Base-by-base conservation (phyloP, 331 rosid species). In the Pyrus hybrid region DNA sequence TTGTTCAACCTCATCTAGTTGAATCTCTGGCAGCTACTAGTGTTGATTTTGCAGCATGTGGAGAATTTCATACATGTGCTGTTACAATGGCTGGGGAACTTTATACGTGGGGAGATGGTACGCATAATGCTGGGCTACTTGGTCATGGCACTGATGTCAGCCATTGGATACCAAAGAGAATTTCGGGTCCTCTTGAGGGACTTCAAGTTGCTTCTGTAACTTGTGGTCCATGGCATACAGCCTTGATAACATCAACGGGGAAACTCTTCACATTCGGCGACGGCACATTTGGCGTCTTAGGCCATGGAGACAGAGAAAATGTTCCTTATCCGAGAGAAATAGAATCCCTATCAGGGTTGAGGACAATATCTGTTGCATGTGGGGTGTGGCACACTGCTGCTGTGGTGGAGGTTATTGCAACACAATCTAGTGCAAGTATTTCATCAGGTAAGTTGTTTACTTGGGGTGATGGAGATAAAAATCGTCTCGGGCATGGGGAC, bases 341-440 rank as follows among this genome's bases (percentile, higher is more conserved):
- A 23, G 99, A 91, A 58, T 94, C 99, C 43, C 83, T 94, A 25
- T 83, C 88, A 35, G 99, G 97, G 54, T 77, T 94, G 86, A 90
- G 91, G 85, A 92, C 97, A 16, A 84, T 90, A 80, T 88, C 99
- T 66, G 96, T 90, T 82, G 96, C 99, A 78, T 94, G 99, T 86
- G 99, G 99, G 78, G 99, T 94, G 76, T 94, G 99, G 97, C 99
- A 94, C 77, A 94, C 99, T 79, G 97, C 99, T 78, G 99, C 97
- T 64, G 91, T 90, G 43, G 95, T 92, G 72, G 96, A 91, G 84
- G 96, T 94, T 83, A 94, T 94, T 23, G 88, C 81, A 72, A 88
- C 99, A 54, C 97, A 94, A 85, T 86, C 96, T 45, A 81, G 91
- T 76, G 81, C 95, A 3, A 87, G 89, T 83, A 67, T 81, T 68